Conservation (phyloP, 2,329 filamentous ascomycete genomes). For the Claviceps sp. region DNA sequence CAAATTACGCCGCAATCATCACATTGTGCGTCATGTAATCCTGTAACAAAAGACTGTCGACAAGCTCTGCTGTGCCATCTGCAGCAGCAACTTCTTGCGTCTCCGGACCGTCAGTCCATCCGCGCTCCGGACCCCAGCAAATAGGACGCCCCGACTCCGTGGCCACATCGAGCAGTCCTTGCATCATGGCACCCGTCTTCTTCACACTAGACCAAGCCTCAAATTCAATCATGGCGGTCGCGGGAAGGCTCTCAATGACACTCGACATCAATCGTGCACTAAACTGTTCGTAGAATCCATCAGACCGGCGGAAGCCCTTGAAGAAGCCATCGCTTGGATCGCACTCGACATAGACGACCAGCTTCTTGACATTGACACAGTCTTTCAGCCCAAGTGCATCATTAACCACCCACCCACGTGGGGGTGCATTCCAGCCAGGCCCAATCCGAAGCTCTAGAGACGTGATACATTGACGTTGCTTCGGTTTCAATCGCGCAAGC, state of each 20-base stretch:
- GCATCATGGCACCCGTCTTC: slow-evolving; percentile 51
- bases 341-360: slow-evolving; percentile 58
- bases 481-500: slow-evolving; percentile 48
- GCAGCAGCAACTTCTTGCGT: slow-evolving; percentile 4
- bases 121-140: slow-evolving; percentile 54
- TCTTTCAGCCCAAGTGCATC: slow-evolving; percentile 48
- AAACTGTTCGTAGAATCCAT: slow-evolving; percentile 60
- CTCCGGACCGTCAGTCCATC: slow-evolving; percentile 46
- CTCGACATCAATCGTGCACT: slow-evolving; percentile 41
- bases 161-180: slow-evolving; percentile 40
- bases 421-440: slow-evolving; percentile 59
- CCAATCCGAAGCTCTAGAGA: slow-evolving; percentile 58
- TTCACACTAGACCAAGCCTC: slow-evolving; percentile 55
- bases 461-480: slow-evolving; percentile 45
- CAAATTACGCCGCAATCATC: slow-evolving; percentile 8
- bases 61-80: slow-evolving; percentile 1
- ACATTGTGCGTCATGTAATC: slow-evolving; percentile 9
- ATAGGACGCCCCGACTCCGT: slow-evolving; percentile 36
- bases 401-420: slow-evolving; percentile 56
- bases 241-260: slow-evolving; percentile 44
- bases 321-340: slow-evolving; percentile 58
- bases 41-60: slow-evolving; percentile 6
- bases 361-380: slow-evolving; percentile 41
- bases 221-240: slow-evolving; percentile 47
- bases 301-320: slow-evolving; percentile 50